Base-by-base conservation (phyloP, 805 yeast genomes). In the Crinitomyces ghanaensis region DNA sequence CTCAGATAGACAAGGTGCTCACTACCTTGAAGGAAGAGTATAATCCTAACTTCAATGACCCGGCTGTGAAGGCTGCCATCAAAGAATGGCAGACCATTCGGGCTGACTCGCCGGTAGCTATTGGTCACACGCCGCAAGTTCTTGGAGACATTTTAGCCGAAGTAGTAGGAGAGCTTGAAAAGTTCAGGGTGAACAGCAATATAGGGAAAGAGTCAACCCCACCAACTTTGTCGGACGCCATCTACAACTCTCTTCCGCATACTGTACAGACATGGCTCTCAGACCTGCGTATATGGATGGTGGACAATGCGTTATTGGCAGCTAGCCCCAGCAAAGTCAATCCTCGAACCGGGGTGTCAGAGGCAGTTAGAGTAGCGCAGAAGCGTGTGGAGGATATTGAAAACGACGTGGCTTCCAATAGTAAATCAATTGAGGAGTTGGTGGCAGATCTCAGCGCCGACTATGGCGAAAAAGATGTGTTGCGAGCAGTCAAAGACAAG, bases 21-120 rank as follows among this genome's bases (percentile, higher is more conserved):
- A 53, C 56, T 2, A 55, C 56, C 4, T 60, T 86, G 56, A 53
- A 63, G 6, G 49, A 61, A 2, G 68, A 69, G n/a, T 85, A 80
- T 55, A 82, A 84, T 46, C 82, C 80, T 30, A 79, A 84, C 47
- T 72, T 84, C 58, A 84, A 86, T 50, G 95, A 86, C 56, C 72
- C 74, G 5, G 93, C 86, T 0, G 95, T 86, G 13, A 83, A 83
- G 52, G 68, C 63, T 14, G 75, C 86, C 1, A 75, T 84, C 12
- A 60, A 68, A 13, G 59, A 48, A 12, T 54, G 56, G 50, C 52
- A 50, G 26, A 51, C 51, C 19, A 36, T 44, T 29, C 44, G 41
- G 25, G 34, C 45, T 30, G 38, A 43, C 59, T 23, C 63, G 2
- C 14, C 13, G 7, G 34, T 31, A 5, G 31, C 13, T 13, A 6